Base-by-base conservation (phyloP, 345 rosid species). In the Murraya koenigii region DNA sequence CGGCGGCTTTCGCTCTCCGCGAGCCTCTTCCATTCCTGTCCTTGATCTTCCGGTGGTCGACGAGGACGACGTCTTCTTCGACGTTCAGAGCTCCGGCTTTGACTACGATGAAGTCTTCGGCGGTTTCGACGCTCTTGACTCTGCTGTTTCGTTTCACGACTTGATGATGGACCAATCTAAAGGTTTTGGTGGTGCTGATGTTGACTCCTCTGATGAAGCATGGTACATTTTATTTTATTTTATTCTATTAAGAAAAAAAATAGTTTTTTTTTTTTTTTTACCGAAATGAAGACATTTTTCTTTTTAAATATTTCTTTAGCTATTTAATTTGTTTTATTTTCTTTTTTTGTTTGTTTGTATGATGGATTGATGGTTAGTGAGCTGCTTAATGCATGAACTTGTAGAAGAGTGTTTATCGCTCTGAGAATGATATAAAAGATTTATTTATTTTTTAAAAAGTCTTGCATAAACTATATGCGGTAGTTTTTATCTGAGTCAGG, bases 91-190 rank as follows among this genome's bases (percentile, higher is more conserved):
- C 82, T 81, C 93, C 8, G 86, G 84, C 8, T 86, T 92, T 47
- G 93, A 92, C 80, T 93, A 95, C 75, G 65, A 73, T 13, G 98
- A 95, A 69, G 93, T 95, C 70, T 95, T 95, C 39, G 98, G 96
- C 6, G 94, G 91, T 32, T 83, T 80, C 52, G 76, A 80, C 13
- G 87, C 81, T 72, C 80, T 82, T 60, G 99, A 92, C 73, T 91
- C 85, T 61, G 92, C 91, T 47, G 84, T 85, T 62, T 90, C 92
- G 64, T 87, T 78, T 25, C 97, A 90, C 67, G 97, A 90, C 77
- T 80, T 91, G 58, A 75, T 87, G 77, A 22, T 83, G 79, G 84
- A 80, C 70, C 80, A 77, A 66, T 77, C 84, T 61, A 64, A 85
- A 47, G 87, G 86, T 19, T 88, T 26, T 28, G 84, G 23, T 69